Base-by-base conservation (phyloP, 768 basidiomycete species). In the Podaxis rugospora region DNA sequence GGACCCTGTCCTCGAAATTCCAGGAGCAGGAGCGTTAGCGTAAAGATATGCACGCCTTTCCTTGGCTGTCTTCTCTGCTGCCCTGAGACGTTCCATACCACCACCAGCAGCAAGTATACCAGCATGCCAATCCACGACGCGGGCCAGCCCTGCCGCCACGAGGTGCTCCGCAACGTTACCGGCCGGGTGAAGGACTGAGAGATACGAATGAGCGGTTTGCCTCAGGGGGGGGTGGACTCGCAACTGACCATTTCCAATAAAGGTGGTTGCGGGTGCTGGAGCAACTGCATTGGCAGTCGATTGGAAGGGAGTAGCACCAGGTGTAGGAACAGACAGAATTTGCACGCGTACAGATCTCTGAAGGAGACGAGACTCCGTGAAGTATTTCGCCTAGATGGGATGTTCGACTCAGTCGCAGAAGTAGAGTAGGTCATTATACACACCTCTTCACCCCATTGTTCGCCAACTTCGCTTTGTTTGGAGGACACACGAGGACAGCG, bases 121-220 rank as follows among this genome's bases (percentile, higher is more conserved):
- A 14, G 96, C 95, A 71, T 99, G 96, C 95, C 95, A 98, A 70
- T 96, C 95, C 61, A 98, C 89, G 53, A 98, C 83, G 60, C 93
- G 89, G 16, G 95, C 96, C 1, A 98, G 79, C 28, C 96, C 95
- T 49, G 85, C 83, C 3, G 82, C 84, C 28, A 93, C 86, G 40
- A 99, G 80, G 72, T 90, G 87, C 66, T 96, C 93, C 11, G 94
- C 95, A 25, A 99, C 89, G 73, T 97, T 97, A 35, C 96, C 96
- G 16, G 88, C 92, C 7, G 96, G 95, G 70, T 98, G 96, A 44
- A 92, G 75, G 11, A 93, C 90, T 92, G 51, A 5, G 51, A 6
- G 55, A 57, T 63, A 16, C 66, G 57, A 64, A 44, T 49, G 11
- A 65, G 23, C 10, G 28, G 21, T 23, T 23, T 28, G 14, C 18